phyloP scores from a whole-genome alignment of 1,139 yeast species.

The Lodderomyces margitis region DNA sequence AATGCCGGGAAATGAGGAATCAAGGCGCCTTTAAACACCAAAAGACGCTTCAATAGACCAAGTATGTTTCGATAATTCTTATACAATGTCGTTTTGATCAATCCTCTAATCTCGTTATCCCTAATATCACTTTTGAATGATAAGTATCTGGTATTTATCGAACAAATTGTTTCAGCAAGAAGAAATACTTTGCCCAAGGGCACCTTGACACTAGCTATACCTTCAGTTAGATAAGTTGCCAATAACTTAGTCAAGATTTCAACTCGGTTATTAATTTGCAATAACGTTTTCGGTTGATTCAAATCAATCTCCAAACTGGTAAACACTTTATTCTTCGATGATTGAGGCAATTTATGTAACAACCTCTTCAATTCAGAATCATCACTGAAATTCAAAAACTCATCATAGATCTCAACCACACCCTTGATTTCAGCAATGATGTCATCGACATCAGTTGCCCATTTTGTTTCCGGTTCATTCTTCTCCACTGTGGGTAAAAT shows the following conservation, averaged over 20 bases:
- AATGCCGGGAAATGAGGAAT: slow-evolving; percentile 50
- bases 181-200: slow-evolving; percentile 57
- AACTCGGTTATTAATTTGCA: slow-evolving; percentile 51
- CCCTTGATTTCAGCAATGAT: slow-evolving; percentile 49
- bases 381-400: slow-evolving; percentile 54
- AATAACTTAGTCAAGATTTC: slow-evolving; percentile 45
- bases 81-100: slow-evolving; percentile 41
- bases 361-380: slow-evolving; percentile 46
- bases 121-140: slow-evolving; percentile 59
- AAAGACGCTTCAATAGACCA: slow-evolving; percentile 36
- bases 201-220: slow-evolving; percentile 47
- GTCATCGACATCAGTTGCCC: slow-evolving; percentile 42
- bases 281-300: slow-evolving; percentile 50
- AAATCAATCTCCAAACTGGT: slow-evolving; percentile 51
- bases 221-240: slow-evolving; percentile 41
- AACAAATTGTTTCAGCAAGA: slow-evolving; percentile 49
- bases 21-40: slow-evolving; percentile 44
- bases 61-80: slow-evolving; percentile 47
- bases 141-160: slow-evolving; percentile 53
- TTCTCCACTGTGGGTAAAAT: slow-evolving; percentile 57
- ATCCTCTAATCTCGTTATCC: slow-evolving; percentile 43
- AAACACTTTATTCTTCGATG: slow-evolving; percentile 10
- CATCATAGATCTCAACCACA: slow-evolving; percentile 52
- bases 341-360: slow-evolving; percentile 32
- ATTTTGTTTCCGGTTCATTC: slow-evolving; percentile 47